phyloP scores from a whole-genome alignment of 1,139 yeast species.

The Nakaseomyces nivariensis region DNA sequence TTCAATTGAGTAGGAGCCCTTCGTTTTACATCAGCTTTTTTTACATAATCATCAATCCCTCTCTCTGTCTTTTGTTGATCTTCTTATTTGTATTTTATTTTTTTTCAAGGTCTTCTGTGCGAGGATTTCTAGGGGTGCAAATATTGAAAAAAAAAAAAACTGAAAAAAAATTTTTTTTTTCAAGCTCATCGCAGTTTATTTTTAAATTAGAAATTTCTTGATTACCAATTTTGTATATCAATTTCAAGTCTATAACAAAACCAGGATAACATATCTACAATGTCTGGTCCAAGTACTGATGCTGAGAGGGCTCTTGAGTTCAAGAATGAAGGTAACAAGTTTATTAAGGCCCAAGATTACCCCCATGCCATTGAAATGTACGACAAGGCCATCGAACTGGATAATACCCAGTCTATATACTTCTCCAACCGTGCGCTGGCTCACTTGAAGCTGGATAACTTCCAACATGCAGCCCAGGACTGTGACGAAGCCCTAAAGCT shows the following conservation, averaged over 20 bases:
- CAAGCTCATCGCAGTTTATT: background rate
- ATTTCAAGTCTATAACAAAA: no score
- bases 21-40: no score
- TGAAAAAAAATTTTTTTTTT: no score
- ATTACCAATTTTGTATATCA: no score
- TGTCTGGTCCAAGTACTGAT: background rate
- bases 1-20: no score
- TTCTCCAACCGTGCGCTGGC: constrained; percentile 88
- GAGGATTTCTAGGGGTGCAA: no score
- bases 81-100: no score
- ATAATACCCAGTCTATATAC: constrained; percentile 58
- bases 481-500: constrained; percentile 60
- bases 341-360: constrained; percentile 51
- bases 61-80: no score
- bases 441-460: constrained; percentile 73
- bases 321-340: constrained; percentile 69
- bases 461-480: constrained; percentile 75
- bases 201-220: background rate
- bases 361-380: constrained; percentile 62
- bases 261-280: background rate
- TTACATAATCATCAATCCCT: no score
- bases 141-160: no score
- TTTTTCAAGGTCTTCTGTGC: no score
- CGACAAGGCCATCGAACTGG: constrained; percentile 66
- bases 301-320: constrained; percentile 37